Base-by-base conservation (phyloP, 2,329 filamentous ascomycete species). In the Aspergillus latus region DNA sequence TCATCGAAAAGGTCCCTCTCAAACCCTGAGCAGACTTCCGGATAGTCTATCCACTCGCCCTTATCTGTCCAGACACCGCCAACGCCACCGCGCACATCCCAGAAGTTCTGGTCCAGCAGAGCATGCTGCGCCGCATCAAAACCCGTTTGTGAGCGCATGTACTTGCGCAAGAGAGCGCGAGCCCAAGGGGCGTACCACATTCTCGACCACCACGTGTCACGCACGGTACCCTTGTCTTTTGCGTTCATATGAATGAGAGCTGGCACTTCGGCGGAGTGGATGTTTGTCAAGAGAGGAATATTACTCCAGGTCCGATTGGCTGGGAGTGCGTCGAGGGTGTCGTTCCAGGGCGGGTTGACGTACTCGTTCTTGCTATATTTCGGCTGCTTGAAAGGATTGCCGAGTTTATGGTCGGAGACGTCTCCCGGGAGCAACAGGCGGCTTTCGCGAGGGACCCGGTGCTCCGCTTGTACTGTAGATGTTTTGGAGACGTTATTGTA, bases 1-100 rank as follows among this genome's bases (percentile, higher is more conserved):
- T 83, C 81, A 6, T 69, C 66, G 60, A 84, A 83, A 0, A 82
- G 65, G 34, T 74, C 73, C 6, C 74, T 69, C 32, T 78, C 76
- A 21, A 76, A 68, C 2, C 76, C 74, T 10, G 70, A 67, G 30
- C 79, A 82, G 4, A 82, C 72, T 26, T 82, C 78, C 5, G 72
- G 73, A 69, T 80, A 81, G 0, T 73, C 72, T 21, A 81, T 57
- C 80, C 80, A 84, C 37, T 74, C 71, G 16, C 73, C 73, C n/a
- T 72, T 68, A 10, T 75, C 76, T 0, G 80, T 82, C 82, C 82
- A 84, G 3, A 82, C 67, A 6, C 81, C 82, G 2, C 81, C 80
- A n/a, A 72, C 74, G 0, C 81, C 81, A 8, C 80, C 81, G 11
- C 80, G 75, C 52, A 72, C 65, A 61, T 83, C 78, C 78, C 79